Base-by-base conservation (phyloP, 176 grass and related monocot species). In the Hsuehochloa calcarea region DNA sequence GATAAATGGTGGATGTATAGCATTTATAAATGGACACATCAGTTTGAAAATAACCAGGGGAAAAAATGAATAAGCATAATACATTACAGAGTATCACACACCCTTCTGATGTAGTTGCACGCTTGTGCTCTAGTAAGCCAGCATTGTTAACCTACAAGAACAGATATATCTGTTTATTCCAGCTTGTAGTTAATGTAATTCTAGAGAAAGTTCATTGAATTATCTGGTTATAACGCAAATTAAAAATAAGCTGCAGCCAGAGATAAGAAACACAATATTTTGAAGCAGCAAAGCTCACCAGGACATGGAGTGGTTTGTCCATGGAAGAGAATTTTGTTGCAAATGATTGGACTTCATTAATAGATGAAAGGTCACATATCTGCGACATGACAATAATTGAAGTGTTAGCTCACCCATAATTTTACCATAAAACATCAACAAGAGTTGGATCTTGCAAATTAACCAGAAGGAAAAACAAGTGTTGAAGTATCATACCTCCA, bases 351-450 rank as follows among this genome's bases (percentile, higher is more conserved):
- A 95, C 93, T 87, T 91, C 85, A 16, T 85, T 88, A 46, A 93
- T 56, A 22, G 91, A 98, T 71, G 95, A 98, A 74, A 98, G 85
- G 39, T 98, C 95, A 85, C 95, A 98, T n/a, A 98, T 87, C 93
- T 98, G 72, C 6, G 37, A 70, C 61, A 84, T 3, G 35, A 61
- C 14, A 80, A 56, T 40, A 22, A 72, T 0, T 39, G 3, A 27
- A 38, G 9, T 67, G 40, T 72, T 46, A 72, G 40, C 62, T 84
- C 9, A 0, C 22, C 56, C 13, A 63, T 74, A 64, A 29, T 22
- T 20, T 20, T 59, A 39, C 2, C 14, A 15, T 74, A 84, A 8
- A 59, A 1, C 5, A 10, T 59, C 5, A 78, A 39, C 6, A 65
- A n/a, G 16, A 80, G 38, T 29, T 52, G 47, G 55, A 66, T 40